Percentiles rank a stretch among this genome's conserved stretches.
Evolutionary conservation across 257 asterid genomes (phyloP).

Genomic region (Eucommia ulmoides): DNA sequence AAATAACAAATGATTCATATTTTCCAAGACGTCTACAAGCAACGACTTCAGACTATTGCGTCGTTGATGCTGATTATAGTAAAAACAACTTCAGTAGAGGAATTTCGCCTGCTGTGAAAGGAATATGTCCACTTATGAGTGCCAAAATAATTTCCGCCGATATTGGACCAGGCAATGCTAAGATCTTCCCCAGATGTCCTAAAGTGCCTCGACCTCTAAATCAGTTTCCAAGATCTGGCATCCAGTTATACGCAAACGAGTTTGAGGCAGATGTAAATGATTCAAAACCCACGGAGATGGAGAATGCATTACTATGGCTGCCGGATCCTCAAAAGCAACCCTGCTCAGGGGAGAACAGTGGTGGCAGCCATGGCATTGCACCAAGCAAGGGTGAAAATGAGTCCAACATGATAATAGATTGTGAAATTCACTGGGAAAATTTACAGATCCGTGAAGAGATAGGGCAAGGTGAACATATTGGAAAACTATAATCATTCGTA

Average conservation of each 20-base stretch:
- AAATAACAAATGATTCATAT: constrained; percentile 7
- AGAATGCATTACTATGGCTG: constrained; percentile 14
- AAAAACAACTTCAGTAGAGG: too few species aligned
- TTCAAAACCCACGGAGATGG: constrained; percentile 8
- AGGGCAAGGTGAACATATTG: constrained; percentile 42
- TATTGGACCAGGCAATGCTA: constrained; percentile 5
- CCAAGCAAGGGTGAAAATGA: constrained; percentile 25
- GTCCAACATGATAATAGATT: constrained; percentile 12
- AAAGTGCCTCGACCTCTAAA: constrained; percentile 12
- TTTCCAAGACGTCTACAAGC: constrained; percentile 10
- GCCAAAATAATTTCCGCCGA: too few species aligned
- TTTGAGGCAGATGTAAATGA: constrained; percentile 4
- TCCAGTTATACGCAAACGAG: constrained; percentile 10
- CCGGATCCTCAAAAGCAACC: too few species aligned
- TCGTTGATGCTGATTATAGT: constrained; percentile 4
- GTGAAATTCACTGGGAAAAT: constrained; percentile 58
- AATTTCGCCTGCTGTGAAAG: constrained; percentile 7
- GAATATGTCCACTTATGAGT: not conserved
- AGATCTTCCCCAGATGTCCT: constrained; percentile 4
- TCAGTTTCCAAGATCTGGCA: constrained; percentile 10
- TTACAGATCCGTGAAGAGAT: constrained; percentile 42
- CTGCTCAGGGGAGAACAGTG: constrained; percentile 13
- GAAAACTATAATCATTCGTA: too few species aligned
- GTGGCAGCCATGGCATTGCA: constrained; percentile 23
- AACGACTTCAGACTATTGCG: constrained; percentile 2